Evolutionary conservation across 257 asterid species (phyloP), one percentile per base, ranked within the genome.

Genomic region (Perilla frutescens): DNA sequence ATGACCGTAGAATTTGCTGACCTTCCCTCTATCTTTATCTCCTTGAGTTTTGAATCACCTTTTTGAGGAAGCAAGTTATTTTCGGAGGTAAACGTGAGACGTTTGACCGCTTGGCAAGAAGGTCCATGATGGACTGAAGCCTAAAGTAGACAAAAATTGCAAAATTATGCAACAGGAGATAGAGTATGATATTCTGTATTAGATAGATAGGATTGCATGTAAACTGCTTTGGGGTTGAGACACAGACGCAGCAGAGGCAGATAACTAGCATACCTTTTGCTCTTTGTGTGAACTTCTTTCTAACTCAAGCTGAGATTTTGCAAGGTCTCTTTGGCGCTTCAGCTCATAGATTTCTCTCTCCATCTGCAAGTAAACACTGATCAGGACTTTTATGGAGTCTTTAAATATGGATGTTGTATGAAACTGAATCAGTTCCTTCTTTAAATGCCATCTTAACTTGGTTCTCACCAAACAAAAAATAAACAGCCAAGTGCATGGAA

Each of bases 311-410:
- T 87, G 93, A 70, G 96, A 85, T 75, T 89, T 81, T 54, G 90
- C 98, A 68, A 75, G 50, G 84, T 89, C 98, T 77, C 96, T 81
- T 64, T 91, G 90, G 20, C 88, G 96, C 84, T 95, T 92, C 60
- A 95, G 80, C 84, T 95, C 97, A 74, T 85, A 81, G 81, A 92
- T 91, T 79, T 95, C 96, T 72, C 79, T 87, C 88, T 88, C 98
- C 96, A 92, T 87, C 99, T 95, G 89, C 79, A 50, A 66, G 71
- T 34, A 70, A 77, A 76, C 77, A 72, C 13, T 45, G 69, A 66
- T 72, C 76, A 77, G 78, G 20, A 71, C 47, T 47, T 37, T 13
- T 6, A 69, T n/a, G 7, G 3, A 64, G 47, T 8, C 12, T 37
- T 44, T 2, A 39, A 29, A 40, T 5, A 1, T 37, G 53, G 43